Base-by-base conservation (phyloP, 306 rosid species). In the Mimosa pudica region DNA sequence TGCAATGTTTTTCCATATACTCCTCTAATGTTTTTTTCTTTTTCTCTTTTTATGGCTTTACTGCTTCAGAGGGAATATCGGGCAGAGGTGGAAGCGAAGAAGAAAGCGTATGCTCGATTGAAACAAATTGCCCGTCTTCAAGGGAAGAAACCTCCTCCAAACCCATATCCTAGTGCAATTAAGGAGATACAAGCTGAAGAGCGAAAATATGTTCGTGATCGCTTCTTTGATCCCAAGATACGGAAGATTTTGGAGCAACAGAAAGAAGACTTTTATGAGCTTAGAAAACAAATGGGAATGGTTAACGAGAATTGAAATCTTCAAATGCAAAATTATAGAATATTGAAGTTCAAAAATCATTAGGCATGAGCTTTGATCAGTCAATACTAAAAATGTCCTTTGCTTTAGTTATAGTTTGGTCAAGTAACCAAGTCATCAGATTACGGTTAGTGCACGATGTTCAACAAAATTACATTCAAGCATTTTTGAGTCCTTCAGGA, bases 91-190 rank as follows among this genome's bases (percentile, higher is more conserved):
- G 87, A 85, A 73, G 88, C 81, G 0, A 93, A 89, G 89, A 93
- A 88, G 96, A 83, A 88, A 81, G 98, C 98, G 46, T 87, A 91
- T 84, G 17, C 67, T 7, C 89, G 87, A 5, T 76, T 93, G 89
- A 95, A 91, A 87, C 84, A 88, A 84, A 87, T 90, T 71, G 89
- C 92, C 2, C 90, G 89, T 75, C 87, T 83, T 85, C 92, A 86
- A 85, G 97, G 97, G 82, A 95, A 88, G 85, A 89, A 55, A 73
- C 93, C 83, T 71, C 99, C 96, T 83, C 92, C 92, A 36, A 92
- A 91, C 84, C 99, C 98, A 17, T 95, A 83, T 82, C 97, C 98
- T 16, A 91, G 92, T 67, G 87, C 88, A 45, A 30, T 91, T 82
- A 86, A 82, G 85, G 89, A 89, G 85, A 93, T 93, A 77, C 93